Conservation (phyloP, 331 rosid species). For the Dryas integrifolia region DNA sequence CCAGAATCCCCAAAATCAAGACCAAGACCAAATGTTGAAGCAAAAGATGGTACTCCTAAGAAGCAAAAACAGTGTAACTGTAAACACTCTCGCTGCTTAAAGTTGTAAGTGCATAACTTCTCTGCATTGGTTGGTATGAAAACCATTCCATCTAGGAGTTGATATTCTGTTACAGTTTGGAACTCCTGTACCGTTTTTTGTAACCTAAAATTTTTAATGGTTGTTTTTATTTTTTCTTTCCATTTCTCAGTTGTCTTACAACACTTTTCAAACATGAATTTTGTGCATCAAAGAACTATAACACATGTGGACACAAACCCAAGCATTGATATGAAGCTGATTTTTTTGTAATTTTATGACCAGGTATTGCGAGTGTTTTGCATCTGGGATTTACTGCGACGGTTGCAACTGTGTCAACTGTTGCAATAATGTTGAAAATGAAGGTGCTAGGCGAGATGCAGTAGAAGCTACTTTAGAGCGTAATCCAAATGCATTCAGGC, state of each 20-base stretch:
- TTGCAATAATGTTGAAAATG: constrained; percentile 87
- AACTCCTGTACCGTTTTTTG: background rate
- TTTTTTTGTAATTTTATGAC: constrained; percentile 32
- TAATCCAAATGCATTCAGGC: constrained; percentile 97
- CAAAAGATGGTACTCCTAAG: constrained; percentile 87
- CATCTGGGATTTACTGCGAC: constrained; percentile 95
- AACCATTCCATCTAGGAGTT: constrained; percentile 2
- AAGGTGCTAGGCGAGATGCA: constrained; percentile 85
- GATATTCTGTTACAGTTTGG: constrained; percentile 3
- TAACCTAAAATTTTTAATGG: background rate
- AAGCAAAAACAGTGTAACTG: constrained; percentile 97
- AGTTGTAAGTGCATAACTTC: constrained; percentile 66
- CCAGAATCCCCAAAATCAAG: constrained; percentile 88
- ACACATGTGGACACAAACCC: background rate
- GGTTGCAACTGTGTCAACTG: constrained; percentile 97
- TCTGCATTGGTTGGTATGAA: constrained; percentile 9
- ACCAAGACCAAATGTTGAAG: constrained; percentile 65
- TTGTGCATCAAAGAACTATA: constrained; percentile 1
- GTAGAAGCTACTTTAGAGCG: constrained; percentile 95
- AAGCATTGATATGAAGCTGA: constrained; percentile 19
- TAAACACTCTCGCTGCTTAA: constrained; percentile 91
- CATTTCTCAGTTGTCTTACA: background rate
- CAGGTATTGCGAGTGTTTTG: constrained; percentile 99
- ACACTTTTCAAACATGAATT: background rate
- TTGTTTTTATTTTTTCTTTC: background rate